These are phyloP conservation scores for Aeschynomene evenia DNA, from an alignment of 306 rosid species.

Conservation along the genomic window DNA sequence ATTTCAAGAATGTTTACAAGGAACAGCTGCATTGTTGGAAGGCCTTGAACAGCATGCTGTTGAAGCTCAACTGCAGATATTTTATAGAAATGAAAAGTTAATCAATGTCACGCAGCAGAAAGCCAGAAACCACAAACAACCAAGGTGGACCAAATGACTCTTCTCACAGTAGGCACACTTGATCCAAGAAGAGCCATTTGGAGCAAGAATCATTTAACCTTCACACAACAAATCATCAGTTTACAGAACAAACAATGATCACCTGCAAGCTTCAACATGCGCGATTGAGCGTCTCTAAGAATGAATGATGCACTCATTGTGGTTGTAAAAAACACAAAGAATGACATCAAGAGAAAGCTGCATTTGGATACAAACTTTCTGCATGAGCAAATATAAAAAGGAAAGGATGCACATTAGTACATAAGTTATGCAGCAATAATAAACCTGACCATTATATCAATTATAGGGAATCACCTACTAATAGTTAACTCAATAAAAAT, in stretches of 20 bases:
- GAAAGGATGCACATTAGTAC: not conserved
- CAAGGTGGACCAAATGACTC: conserved; percentile 17
- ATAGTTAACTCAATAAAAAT: not conserved
- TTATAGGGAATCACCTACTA: not conserved
- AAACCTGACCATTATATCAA: conserved; percentile 8
- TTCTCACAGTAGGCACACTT: conserved; percentile 3
- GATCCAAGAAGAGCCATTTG: conserved; percentile 19
- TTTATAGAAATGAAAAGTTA: conserved; percentile 32
- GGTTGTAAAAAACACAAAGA: conserved; percentile 92
- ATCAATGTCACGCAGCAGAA: conserved; percentile 19
- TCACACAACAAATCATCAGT: not conserved
- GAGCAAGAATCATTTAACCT: conserved; percentile 13
- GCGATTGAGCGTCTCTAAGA: conserved; percentile 93
- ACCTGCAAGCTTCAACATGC: conserved; percentile 98
- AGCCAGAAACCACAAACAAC: conserved; percentile 6
- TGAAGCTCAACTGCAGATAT: conserved; percentile 94
- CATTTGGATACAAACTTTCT: conserved; percentile 96
- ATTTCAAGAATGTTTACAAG: conserved; percentile 97
- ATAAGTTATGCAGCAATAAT: not conserved
- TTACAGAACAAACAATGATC: conserved; percentile 21
- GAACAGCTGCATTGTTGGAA: conserved; percentile 91
- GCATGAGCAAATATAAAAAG: conserved; percentile 34
- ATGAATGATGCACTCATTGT: conserved; percentile 97
- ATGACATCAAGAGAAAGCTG: conserved; percentile 98
- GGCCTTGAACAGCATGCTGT: conserved; percentile 93